Evolutionary conservation across 495 filamentous ascomycete species (phyloP).

Genomic region (Parathielavia appendiculata): DNA sequence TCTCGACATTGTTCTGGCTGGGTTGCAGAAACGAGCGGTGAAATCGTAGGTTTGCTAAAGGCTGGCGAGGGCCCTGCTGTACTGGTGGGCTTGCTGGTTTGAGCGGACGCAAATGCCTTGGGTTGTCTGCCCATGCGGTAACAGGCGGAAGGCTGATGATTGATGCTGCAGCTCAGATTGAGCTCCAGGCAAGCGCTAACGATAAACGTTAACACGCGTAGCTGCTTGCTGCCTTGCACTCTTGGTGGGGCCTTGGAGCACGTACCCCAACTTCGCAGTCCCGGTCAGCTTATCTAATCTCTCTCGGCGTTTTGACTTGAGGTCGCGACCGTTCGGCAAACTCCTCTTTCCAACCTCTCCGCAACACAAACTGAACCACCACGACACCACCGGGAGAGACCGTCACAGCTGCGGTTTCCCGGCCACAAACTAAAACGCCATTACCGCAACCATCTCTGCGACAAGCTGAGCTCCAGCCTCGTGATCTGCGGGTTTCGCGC

Average conservation of each 20-base stretch:
- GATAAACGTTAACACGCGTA: conserved; percentile 27
- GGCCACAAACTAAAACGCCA: neutral
- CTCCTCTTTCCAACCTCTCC: conserved; percentile 30
- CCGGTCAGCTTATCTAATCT: conserved; percentile 8
- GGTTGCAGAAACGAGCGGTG: neutral
- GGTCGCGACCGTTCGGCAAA: conserved; percentile 21
- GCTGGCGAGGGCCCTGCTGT: neutral
- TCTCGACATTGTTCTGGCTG: conserved; percentile 68
- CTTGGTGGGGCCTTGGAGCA: conserved; percentile 7
- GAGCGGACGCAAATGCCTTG: neutral
- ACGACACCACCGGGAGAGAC: neutral
- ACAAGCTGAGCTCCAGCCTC: neutral
- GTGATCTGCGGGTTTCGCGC: neutral
- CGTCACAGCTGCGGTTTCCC: neutral
- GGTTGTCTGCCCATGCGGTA: neutral
- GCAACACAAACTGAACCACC: conserved; percentile 18
- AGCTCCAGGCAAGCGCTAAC: conserved; percentile 40
- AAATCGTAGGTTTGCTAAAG: conserved; percentile 7
- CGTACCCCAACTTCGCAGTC: conserved; percentile 9
- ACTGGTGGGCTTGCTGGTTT: neutral
- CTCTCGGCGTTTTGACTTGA: neutral
- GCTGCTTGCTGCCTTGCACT: conserved; percentile 25
- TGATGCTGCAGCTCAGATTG: conserved; percentile 22
- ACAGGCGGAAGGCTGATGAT: conserved; percentile 24
- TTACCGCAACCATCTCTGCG: neutral